Evolutionary conservation across 2,329 filamentous ascomycete genomes (phyloP), one percentile per base, ranked within the genome.

Genomic region (Colletotrichum abscissum): DNA sequence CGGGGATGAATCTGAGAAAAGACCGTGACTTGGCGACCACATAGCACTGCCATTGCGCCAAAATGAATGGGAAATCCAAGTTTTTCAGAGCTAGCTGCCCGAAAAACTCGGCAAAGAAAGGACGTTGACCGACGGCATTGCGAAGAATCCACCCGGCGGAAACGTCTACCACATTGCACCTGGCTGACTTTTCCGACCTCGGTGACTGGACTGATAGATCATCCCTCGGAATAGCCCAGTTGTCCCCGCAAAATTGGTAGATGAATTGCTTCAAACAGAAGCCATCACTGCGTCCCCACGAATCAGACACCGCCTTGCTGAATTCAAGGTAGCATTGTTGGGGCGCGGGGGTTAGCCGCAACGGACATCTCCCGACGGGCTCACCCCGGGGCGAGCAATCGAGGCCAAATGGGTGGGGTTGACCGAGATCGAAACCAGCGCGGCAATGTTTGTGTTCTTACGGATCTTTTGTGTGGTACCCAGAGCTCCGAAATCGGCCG

Each of bases 401-500:
- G 2, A 28, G n/a, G 24, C 35, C 28, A 5, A 49, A 14, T 56
- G 19, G 22, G 16, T 22, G 49, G 49, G 22, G 5, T 46, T 54
- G 28, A 38, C 52, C 55, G 38, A 38, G 28, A 26, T 52, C 55
- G n/a, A 19, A 28, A 33, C 12, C 56, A 26, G 46, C 38, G 33
- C 16, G 26, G 58, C 54, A 38, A n/a, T 38, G 49, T 6, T 14
- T 11, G 38, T n/a, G 38, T 19, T 5, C 2, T 6, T 7, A 7
- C 3, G 57, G 46, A 42, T 5, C 22, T 16, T 24, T 56, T 22
- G 22, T n/a, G 11, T 11, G 11, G 22, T 22, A 7, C 4, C 26
- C 66, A 54, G 14, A 5, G n/a, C 54, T 73, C 70, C 70, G 70
- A 70, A n/a, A 66, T 70, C 71, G 71, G 71, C 56, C 35, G 71